Conservation (phyloP, 2,329 filamentous ascomycete genomes). For the Fusarium globosum region DNA sequence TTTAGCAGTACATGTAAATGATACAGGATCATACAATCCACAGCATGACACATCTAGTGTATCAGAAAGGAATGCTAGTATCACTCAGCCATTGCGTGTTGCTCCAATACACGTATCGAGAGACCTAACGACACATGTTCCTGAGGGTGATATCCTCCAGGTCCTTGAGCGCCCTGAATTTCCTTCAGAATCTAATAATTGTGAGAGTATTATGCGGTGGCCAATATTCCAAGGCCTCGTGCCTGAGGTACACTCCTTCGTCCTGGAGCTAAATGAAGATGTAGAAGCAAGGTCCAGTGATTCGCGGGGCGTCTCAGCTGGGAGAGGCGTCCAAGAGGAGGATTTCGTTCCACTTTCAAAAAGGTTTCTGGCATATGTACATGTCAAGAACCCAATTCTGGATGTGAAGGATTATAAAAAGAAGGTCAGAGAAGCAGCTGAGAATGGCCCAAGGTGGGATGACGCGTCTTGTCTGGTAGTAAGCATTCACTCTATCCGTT, state of each 20-base stretch:
- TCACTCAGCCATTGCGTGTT: neutral
- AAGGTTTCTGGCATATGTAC: neutral
- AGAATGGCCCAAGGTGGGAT: neutral
- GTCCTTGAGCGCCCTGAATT: neutral
- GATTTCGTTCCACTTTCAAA: neutral
- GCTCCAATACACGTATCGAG: neutral
- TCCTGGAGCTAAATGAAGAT: neutral
- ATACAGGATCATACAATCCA: fast-evolving
- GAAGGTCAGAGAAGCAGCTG: neutral
- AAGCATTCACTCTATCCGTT: fast-evolving
- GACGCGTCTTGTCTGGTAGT: neutral
- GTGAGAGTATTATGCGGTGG: neutral
- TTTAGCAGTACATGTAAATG: neutral
- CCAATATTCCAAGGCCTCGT: neutral
- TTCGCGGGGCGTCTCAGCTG: neutral
- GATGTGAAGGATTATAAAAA: neutral
- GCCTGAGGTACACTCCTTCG: neutral
- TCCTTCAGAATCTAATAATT: neutral
- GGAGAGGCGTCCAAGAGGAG: neutral
- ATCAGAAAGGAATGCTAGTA: fast-evolving
- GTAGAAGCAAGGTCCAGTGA: neutral
- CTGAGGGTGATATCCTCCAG: neutral
- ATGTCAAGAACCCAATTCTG: neutral
- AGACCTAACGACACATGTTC: neutral
- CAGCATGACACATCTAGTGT: fast-evolving